Base-by-base conservation (phyloP, 768 basidiomycete genomes). In the Dendrothele bispora region DNA sequence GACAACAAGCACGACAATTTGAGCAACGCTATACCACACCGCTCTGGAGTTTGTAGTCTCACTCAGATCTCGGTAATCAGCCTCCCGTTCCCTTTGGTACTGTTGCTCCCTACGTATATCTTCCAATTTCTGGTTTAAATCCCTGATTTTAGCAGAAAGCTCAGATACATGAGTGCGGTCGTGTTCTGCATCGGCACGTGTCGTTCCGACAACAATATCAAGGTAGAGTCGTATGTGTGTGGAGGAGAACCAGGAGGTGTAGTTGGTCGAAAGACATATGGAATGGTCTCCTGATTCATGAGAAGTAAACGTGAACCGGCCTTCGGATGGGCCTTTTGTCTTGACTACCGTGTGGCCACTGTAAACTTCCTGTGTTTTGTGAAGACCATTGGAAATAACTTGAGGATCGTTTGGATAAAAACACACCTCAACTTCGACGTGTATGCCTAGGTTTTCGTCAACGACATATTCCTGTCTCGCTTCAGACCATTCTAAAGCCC, bases 281-380 rank as follows among this genome's bases (percentile, higher is more conserved):
- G 90, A 85, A 71, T 99, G 97, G 73, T 98, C 97, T 39, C 95
- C 95, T 24, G 95, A 79, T 51, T 95, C 92, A 63, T 97, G 93
- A 4, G 95, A 97, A 22, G 97, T 98, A 62, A 99, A 99, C 0
- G 97, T 98, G 72, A 98, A 98, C 49, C 83, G 83, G 24, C 97
- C 90, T 41, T 95, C 88, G 20, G 84, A 73, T 5, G 94, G 89
- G 2, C 97, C 97, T n/a, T 83, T 82, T 7, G 93, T 94, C 58
- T 86, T 87, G 34, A 91, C 92, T 14, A 98, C 88, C 44, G 75
- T 68, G 57, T 98, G 86, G 2, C 82, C 82, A 2, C 78, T 84
- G 29, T 89, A 84, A 54, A 92, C 79, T 75, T 99, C 97, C 95
- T 99, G 64, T 10, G 32, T 27, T 25, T 14, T 15, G 46, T 11